Evolutionary conservation across 106 monocot species (phyloP).

Genomic region (Allium sativum): DNA sequence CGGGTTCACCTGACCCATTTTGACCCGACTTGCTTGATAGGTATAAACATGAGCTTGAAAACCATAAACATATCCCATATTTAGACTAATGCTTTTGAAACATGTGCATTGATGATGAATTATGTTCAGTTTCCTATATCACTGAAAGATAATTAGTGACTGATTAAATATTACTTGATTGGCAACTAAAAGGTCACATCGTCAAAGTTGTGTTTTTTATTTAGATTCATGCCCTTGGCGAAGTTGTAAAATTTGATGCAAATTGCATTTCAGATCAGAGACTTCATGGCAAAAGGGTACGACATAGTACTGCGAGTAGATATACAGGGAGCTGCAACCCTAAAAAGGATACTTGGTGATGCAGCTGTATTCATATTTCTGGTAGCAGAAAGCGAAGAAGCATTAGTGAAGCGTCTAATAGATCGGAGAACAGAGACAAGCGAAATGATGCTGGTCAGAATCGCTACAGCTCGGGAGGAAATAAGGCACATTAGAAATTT

Average conservation of each 20-base stretch:
- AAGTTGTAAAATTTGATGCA: neutral
- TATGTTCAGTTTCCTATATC: too few relatives aligned
- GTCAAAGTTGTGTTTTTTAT: neutral
- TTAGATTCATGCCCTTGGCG: neutral
- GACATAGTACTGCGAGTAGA: constrained; percentile 95
- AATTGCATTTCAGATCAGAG: constrained; percentile 46
- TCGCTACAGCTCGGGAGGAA: constrained; percentile 84
- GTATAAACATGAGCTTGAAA: too few relatives aligned
- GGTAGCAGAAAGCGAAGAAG: constrained; percentile 86
- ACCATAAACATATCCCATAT: too few relatives aligned
- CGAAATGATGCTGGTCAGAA: constrained; percentile 91
- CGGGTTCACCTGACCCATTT: too few relatives aligned
- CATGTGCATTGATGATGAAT: too few relatives aligned
- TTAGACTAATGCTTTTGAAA: too few relatives aligned
- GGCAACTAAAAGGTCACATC: neutral
- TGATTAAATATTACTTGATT: too few relatives aligned
- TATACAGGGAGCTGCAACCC: constrained; percentile 91
- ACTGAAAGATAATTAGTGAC: too few relatives aligned
- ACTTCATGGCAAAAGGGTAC: constrained; percentile 85
- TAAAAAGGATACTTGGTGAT: constrained; percentile 65
- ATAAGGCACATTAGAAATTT: constrained; percentile 60
- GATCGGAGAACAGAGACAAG: constrained; percentile 78
- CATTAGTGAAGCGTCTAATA: constrained; percentile 68
- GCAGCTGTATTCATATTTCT: constrained; percentile 89
- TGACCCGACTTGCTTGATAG: too few relatives aligned